Base-by-base conservation (phyloP, 2,329 filamentous ascomycete genomes). In the Zelopaecilomyces penicillatus region DNA sequence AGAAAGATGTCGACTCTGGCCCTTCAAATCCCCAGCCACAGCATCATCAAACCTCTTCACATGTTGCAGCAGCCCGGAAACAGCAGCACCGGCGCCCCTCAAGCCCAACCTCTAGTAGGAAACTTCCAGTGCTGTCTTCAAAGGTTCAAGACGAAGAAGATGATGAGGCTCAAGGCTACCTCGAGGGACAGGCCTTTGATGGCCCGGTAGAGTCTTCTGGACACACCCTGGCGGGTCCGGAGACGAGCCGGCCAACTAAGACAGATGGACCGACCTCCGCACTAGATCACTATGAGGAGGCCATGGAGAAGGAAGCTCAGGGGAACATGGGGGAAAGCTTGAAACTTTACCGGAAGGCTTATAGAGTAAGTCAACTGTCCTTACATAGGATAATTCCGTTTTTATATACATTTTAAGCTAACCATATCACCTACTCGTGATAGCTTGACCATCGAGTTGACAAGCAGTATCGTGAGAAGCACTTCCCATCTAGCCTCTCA, bases 311-410 rank as follows among this genome's bases (percentile, higher is more conserved):
- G 63, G 93, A 98, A 66, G 78, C 75, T 0, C 79, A 85, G 55
- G 93, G 93, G 1, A 93, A 80, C 50, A 72, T 97, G 41, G 89
- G 90, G 5, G 91, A 97, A 51, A 97, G 91, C 60, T 63, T 98
- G 44, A 80, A 78, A 52, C 75, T 94, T 41, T 98, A 98, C 64
- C 80, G 93, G 39, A 89, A 85, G 63, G 93, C 93, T 1, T 97
- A 95, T 63, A 81, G 84, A 61, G 87, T 91, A 66, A 28, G 55
- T 37, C 3, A 43, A 12, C 10, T 6, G 5, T 12, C 19, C 4
- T 5, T 9, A 28, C 5, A 30, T 30, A 5, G 5, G 7, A 12
- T 12, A 2, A 12, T 11, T 19, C 30, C 5, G 3, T n/a, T 5
- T n/a, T 30, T 10, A 6, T 28, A 11, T 10, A n/a, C 12, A 6